These are phyloP conservation scores for Monilinia vaccinii-corymbosi DNA, from an alignment of 2,329 filamentous ascomycete genomes.

Conservation along the genomic window DNA sequence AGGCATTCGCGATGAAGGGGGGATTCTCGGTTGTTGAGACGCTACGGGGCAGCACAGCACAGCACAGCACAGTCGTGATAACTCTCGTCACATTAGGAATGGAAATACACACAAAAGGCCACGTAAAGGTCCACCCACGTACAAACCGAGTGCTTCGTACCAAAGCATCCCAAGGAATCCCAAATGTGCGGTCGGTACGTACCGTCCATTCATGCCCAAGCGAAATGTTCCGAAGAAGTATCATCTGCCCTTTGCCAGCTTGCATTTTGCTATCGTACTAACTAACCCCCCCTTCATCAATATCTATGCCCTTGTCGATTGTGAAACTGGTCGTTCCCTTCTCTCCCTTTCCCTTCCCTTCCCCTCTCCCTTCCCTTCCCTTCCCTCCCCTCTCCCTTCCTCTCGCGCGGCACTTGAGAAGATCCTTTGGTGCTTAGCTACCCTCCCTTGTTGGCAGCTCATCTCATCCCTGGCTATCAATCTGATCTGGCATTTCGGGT, in stretches of 20 bases:
- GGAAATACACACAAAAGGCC: neutral
- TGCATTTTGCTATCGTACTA: slow-evolving; percentile 5
- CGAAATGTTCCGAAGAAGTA: slow-evolving; percentile 1
- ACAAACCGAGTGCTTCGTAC: neutral
- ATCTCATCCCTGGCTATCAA: slow-evolving; percentile 5
- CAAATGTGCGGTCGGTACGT: slow-evolving; percentile 1
- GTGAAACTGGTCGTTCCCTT: no score
- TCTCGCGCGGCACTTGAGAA: slow-evolving; percentile 5
- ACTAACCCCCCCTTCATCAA: neutral
- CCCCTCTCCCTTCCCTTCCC: no score
- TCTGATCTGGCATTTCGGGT: neutral
- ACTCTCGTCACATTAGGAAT: no score
- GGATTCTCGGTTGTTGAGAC: no score
- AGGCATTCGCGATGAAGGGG: no score
- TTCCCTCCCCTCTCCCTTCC: neutral
- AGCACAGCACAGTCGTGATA: no score
- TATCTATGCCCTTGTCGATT: neutral
- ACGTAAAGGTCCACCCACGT: neutral
- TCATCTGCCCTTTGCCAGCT: neutral
- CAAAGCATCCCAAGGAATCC: neutral
- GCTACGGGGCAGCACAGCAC: no score
- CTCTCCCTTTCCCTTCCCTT: no score
- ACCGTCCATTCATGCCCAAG: neutral
- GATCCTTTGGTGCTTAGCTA: neutral
- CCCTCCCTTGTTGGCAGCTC: neutral